Percentiles rank a stretch among this genome's conserved stretches.
Conservation (phyloP, 306 rosid genomes). For the Geum urbanum region DNA sequence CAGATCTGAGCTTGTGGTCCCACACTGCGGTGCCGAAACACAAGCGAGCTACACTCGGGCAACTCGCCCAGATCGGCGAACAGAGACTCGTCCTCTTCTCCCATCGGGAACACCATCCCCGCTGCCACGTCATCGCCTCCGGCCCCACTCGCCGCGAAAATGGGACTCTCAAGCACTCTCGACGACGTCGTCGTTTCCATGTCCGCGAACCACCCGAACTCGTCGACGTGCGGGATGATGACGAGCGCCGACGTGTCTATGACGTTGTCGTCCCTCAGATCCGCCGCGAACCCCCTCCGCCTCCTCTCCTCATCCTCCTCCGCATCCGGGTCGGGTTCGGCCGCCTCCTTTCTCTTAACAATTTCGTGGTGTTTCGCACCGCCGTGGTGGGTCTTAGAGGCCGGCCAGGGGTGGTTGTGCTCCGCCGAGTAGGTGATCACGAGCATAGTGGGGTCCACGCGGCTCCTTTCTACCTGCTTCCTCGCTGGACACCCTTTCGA, state of each 20-base stretch:
- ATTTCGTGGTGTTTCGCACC: background rate
- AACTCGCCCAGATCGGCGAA: slow-evolving; percentile 90
- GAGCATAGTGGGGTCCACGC: slow-evolving; percentile 79
- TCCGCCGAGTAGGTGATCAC: slow-evolving; percentile 78
- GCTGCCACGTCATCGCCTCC: slow-evolving; percentile 36
- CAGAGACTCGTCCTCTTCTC: slow-evolving; percentile 78
- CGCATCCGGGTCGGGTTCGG: slow-evolving; percentile 1
- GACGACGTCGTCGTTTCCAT: slow-evolving; percentile 64
- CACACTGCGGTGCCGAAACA: slow-evolving; percentile 52
- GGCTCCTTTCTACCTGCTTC: slow-evolving; percentile 89
- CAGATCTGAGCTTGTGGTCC: slow-evolving; percentile 48
- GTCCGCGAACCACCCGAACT: slow-evolving; percentile 67
- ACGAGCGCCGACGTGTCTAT: slow-evolving; percentile 12
- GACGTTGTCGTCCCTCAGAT: slow-evolving; percentile 27
- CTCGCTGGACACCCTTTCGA: slow-evolving; percentile 96
- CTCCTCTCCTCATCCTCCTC: no score
- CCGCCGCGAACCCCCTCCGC: slow-evolving; percentile 39
- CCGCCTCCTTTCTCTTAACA: background rate
- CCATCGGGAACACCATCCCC: slow-evolving; percentile 59
- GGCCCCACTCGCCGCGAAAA: slow-evolving; percentile 33
- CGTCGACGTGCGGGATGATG: slow-evolving; percentile 28
- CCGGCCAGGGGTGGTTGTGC: slow-evolving; percentile 85
- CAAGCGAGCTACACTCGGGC: slow-evolving; percentile 67
- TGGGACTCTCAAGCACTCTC: slow-evolving; percentile 47
- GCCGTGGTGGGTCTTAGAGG: slow-evolving; percentile 45